Percentiles rank a stretch among this genome's conserved stretches.
phyloP scores from a whole-genome alignment of 1,139 yeast species.

The Blastobotrys buckinghamii region DNA sequence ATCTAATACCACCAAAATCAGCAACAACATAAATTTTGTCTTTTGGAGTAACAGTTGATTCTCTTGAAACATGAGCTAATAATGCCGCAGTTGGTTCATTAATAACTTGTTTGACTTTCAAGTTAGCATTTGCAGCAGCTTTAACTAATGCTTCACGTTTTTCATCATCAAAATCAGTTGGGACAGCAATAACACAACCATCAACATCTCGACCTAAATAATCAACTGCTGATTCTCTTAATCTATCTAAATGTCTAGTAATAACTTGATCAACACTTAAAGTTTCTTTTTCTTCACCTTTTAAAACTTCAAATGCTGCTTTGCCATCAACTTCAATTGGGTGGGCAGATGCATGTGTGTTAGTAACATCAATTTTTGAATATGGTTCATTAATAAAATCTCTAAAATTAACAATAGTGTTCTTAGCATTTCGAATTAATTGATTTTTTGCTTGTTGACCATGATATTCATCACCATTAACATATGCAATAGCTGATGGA shows the following conservation, averaged over 20 bases:
- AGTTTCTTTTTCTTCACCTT: constrained; percentile 37
- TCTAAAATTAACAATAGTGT: constrained; percentile 88
- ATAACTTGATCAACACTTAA: constrained; percentile 72
- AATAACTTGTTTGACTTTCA: constrained; percentile 79
- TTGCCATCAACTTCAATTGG: constrained; percentile 68
- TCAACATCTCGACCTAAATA: constrained; percentile 77
- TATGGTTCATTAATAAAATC: constrained; percentile 80
- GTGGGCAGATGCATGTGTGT: constrained; percentile 60
- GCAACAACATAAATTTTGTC: constrained; percentile 89
- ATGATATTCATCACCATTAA: constrained; percentile 92
- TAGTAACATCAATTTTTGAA: constrained; percentile 60
- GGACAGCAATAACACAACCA: constrained; percentile 84
- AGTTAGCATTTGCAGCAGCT: constrained; percentile 65
- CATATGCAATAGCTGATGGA: constrained; percentile 87
- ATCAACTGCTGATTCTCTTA: constrained; percentile 87
- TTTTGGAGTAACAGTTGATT: constrained; percentile 44
- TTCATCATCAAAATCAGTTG: constrained; percentile 74
- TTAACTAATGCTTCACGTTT: constrained; percentile 62
- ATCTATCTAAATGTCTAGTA: constrained; percentile 75
- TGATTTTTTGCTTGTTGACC: constrained; percentile 96
- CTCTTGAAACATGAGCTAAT: constrained; percentile 55
- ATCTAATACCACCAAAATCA: constrained; percentile 94
- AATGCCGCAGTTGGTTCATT: constrained; percentile 93
- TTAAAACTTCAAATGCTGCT: constrained; percentile 57
- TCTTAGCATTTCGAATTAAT: constrained; percentile 80